Evolutionary conservation across 2,329 filamentous ascomycete species (phyloP).

Genomic region (Paracoccidioides lutzii): DNA sequence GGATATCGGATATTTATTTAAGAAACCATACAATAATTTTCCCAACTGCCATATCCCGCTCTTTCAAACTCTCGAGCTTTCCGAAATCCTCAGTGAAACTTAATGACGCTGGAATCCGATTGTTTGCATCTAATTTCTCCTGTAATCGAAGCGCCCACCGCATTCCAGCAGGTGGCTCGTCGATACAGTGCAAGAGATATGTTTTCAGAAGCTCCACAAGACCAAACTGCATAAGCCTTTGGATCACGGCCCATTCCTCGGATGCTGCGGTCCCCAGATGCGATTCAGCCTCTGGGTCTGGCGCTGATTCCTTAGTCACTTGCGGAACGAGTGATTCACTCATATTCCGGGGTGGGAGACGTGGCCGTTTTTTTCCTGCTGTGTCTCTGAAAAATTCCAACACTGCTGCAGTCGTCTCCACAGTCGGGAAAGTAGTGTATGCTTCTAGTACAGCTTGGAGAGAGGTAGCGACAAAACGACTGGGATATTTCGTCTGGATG

Average conservation of each 20-base stretch:
- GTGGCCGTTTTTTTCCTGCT: constrained; percentile 45
- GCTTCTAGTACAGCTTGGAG: constrained; percentile 48
- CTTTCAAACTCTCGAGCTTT: constrained; percentile 36
- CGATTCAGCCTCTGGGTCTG: constrained; percentile 46
- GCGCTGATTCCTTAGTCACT: constrained; percentile 27
- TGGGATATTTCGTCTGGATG: constrained; percentile 52
- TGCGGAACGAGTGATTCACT: constrained; percentile 34
- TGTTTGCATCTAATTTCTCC: constrained; percentile 43
- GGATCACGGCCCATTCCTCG: constrained; percentile 40
- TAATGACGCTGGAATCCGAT: constrained; percentile 37
- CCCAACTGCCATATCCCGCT: constrained; percentile 43
- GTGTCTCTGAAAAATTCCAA: constrained; percentile 46
- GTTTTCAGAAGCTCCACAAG: constrained; percentile 49
- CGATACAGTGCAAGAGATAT: constrained; percentile 37
- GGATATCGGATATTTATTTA: neutral
- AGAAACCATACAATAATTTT: constrained; percentile 37
- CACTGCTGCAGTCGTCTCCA: constrained; percentile 45
- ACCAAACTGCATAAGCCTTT: constrained; percentile 48
- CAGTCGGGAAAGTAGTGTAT: constrained; percentile 43
- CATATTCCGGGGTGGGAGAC: constrained; percentile 45
- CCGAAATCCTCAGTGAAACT: constrained; percentile 38
- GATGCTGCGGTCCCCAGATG: constrained; percentile 29
- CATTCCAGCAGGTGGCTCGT: constrained; percentile 27
- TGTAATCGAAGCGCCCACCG: constrained; percentile 39
- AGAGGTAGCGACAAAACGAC: constrained; percentile 51